These are phyloP conservation scores for Fraxinus greggii DNA, from an alignment of 305 asterid genomes.

Conservation along the genomic window DNA sequence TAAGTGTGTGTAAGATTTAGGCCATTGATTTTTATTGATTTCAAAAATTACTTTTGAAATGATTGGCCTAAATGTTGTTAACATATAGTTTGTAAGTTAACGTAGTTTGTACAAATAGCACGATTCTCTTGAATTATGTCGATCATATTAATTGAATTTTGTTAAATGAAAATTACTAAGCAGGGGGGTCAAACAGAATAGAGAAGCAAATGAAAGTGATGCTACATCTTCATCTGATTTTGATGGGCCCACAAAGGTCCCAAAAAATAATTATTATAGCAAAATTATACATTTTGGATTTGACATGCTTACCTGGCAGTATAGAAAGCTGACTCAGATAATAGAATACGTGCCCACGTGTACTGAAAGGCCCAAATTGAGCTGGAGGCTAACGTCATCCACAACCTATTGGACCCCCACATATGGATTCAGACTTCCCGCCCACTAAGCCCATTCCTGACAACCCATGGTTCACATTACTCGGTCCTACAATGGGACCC, in stretches of 20 bases:
- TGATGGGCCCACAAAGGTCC: conserved; percentile 30
- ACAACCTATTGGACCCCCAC: conserved; percentile 39
- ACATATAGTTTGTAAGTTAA: too few species aligned
- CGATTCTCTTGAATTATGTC: neutral
- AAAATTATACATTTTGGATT: conserved; percentile 9
- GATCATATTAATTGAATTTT: neutral
- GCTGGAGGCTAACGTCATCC: conserved; percentile 36
- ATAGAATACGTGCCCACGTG: conserved; percentile 35
- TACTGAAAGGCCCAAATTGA: conserved; percentile 36
- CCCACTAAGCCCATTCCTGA: conserved; percentile 54
- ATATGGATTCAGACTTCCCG: conserved; percentile 37
- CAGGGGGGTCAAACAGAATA: neutral
- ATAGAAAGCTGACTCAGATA: conserved; percentile 36
- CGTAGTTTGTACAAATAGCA: too few species aligned
- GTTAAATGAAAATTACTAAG: neutral
- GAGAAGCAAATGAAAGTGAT: conserved; percentile 15
- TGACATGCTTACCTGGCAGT: conserved; percentile 36
- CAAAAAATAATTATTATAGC: neutral
- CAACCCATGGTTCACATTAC: conserved; percentile 41
- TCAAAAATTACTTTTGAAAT: too few species aligned
- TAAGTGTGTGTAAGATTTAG: too few species aligned
- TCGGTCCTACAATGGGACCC: conserved; percentile 20
- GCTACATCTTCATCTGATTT: conserved; percentile 28
- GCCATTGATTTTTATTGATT: too few species aligned
- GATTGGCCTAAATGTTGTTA: too few species aligned